Percentiles rank a stretch among this genome's conserved stretches.
phyloP scores from a whole-genome alignment of 1,139 yeast genomes.

The Yamadazyma dushanensis region DNA sequence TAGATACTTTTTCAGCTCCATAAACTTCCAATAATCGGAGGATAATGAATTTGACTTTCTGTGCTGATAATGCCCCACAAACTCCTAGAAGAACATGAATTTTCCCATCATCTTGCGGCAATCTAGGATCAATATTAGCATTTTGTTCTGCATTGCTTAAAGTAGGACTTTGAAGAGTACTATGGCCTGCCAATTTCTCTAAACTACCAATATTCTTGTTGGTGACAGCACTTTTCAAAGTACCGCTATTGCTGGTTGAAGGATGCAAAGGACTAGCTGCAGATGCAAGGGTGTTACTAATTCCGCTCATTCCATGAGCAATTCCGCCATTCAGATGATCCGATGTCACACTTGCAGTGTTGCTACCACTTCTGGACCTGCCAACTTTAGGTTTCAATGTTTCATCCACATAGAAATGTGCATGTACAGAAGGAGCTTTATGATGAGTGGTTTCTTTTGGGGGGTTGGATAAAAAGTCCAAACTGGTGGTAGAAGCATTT shows the following conservation, averaged over 20 bases:
- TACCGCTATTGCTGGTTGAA: conserved; percentile 1
- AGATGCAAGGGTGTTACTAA: background rate
- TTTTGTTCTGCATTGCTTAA: conserved; percentile 38
- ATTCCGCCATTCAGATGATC: conserved; percentile 18
- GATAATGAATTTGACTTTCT: conserved; percentile 73
- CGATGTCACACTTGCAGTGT: conserved; percentile 17
- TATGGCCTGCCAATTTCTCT: conserved; percentile 15
- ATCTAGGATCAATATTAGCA: conserved; percentile 68
- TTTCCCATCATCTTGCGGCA: conserved; percentile 91
- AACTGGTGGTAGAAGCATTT: conserved; percentile 23
- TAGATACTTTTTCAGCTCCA: conserved; percentile 68
- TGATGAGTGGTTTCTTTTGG: conserved; percentile 43
- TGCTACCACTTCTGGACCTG: conserved; percentile 44
- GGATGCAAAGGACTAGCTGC: background rate
- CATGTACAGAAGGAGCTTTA: conserved; percentile 67
- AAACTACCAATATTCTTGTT: conserved; percentile 15
- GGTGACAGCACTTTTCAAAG: conserved; percentile 3
- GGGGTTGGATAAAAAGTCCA: conserved; percentile 31
- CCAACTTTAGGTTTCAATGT: conserved; percentile 51
- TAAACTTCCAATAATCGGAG: conserved; percentile 77
- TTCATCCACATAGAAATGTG: conserved; percentile 78
- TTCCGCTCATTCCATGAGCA: background rate
- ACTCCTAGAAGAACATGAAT: conserved; percentile 85
- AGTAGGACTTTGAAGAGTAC: conserved; percentile 11
- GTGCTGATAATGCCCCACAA: conserved; percentile 83